phyloP scores from a whole-genome alignment of 805 yeast genomes.

The Candida taoyuanica region DNA sequence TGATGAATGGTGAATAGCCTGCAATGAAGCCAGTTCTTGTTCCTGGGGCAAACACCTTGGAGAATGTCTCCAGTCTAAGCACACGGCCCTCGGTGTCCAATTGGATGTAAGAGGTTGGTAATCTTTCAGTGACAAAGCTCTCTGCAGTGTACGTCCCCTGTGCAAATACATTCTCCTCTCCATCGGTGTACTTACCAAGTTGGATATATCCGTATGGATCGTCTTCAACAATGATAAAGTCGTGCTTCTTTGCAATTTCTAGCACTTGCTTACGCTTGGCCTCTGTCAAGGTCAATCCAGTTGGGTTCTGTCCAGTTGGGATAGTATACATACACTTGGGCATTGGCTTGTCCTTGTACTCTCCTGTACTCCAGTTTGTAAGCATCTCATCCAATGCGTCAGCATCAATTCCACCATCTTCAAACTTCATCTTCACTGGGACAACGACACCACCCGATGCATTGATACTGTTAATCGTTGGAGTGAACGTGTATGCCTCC shows the following conservation, averaged over 20 bases:
- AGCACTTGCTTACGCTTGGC: slow-evolving; percentile 48
- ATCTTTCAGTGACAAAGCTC: slow-evolving; percentile 39
- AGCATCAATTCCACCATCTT: slow-evolving; percentile 43
- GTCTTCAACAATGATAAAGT: slow-evolving; percentile 60
- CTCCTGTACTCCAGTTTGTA: slow-evolving; percentile 49
- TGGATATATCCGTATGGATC: slow-evolving; percentile 65
- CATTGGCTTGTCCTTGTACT: slow-evolving; percentile 44
- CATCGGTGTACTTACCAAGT: slow-evolving; percentile 31
- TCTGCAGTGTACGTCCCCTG: slow-evolving; percentile 31
- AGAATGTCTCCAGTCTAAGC: slow-evolving; percentile 56
- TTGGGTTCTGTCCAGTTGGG: slow-evolving; percentile 72
- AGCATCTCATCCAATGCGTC: slow-evolving; percentile 45
- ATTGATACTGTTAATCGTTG: slow-evolving; percentile 41
- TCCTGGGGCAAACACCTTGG: slow-evolving; percentile 66
- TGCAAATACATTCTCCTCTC: slow-evolving; percentile 38
- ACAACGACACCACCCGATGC: slow-evolving; percentile 46
- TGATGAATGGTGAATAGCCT: slow-evolving; percentile 44
- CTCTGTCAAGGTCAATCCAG: slow-evolving; percentile 49
- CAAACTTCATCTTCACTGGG: slow-evolving; percentile 40
- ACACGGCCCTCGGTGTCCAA: slow-evolving; percentile 60
- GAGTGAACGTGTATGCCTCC: slow-evolving; percentile 66
- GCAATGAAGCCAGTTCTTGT: slow-evolving; percentile 56
- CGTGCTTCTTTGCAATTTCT: slow-evolving; percentile 48
- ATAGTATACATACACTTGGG: slow-evolving; percentile 63
- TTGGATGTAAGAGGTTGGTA: slow-evolving; percentile 46